Conservation (phyloP, 768 basidiomycete species). For the Psilocybe azurescens region DNA sequence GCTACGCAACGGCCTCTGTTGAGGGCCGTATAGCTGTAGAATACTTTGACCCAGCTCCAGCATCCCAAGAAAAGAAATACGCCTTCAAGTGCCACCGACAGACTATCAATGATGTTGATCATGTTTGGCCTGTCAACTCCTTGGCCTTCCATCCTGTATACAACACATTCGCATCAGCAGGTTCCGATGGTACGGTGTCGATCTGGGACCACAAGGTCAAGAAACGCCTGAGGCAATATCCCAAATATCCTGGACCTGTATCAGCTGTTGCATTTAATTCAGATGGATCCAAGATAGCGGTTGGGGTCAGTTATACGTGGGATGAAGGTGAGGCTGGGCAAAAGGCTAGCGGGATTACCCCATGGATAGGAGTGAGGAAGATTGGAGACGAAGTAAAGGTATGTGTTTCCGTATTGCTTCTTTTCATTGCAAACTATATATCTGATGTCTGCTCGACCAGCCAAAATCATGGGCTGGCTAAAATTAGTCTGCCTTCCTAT, state of each 20-base stretch:
- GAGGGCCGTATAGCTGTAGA: conserved; percentile 98
- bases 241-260: conserved; percentile 78
- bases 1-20: conserved; percentile 92
- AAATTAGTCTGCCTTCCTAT: neutral
- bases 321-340: conserved; percentile 82
- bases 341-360: conserved; percentile 62
- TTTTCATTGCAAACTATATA: neutral
- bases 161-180: conserved; percentile 95
- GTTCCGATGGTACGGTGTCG: conserved; percentile 92
- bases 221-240: conserved; percentile 91
- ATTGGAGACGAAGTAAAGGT: conserved; percentile 80
- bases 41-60: conserved; percentile 86
- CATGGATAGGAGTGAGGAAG: conserved; percentile 63
- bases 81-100: conserved; percentile 98
- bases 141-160: conserved; percentile 93
- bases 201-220: conserved; percentile 98
- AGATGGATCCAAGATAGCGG: conserved; percentile 81
- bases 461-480: conserved; percentile 22
- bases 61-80: conserved; percentile 83
- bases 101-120: conserved; percentile 88
- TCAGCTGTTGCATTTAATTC: conserved; percentile 82
- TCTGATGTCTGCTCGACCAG: conserved; percentile 2
- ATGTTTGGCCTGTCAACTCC: conserved; percentile 96
- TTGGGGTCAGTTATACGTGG: conserved; percentile 91
- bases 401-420: neutral